A percentile compares a stretch with the other conserved stretches of the same genome.
Conservation (phyloP, 2,329 filamentous ascomycete species). For the Colletotrichum musae region DNA sequence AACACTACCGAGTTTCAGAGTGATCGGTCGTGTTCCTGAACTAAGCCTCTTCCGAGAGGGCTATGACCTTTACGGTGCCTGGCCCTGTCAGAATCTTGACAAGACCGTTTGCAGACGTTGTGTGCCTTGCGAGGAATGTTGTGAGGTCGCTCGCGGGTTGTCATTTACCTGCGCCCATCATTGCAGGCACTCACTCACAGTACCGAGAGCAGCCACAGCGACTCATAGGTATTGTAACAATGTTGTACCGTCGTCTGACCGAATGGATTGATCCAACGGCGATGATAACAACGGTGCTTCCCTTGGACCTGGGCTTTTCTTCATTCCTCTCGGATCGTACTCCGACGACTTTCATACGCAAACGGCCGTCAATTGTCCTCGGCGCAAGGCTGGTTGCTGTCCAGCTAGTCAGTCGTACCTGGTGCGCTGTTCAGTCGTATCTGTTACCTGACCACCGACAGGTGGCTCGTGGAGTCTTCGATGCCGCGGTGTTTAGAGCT, state of each 20-base stretch:
- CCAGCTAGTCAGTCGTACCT: neutral
- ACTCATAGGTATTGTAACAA: neutral
- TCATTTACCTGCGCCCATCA: neutral
- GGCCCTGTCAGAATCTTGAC: slow-evolving; percentile 28
- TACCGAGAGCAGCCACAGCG: too few relatives aligned
- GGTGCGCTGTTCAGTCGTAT: slow-evolving; percentile 2
- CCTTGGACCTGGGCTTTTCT: neutral
- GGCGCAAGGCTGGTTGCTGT: neutral
- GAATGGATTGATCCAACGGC: neutral
- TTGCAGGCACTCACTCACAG: neutral
- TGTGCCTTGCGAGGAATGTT: neutral
- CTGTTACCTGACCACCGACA: neutral
- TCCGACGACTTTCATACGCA: neutral
- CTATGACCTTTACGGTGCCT: neutral
- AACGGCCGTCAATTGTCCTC: slow-evolving; percentile 7
- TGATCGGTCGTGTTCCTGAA: slow-evolving; percentile 39
- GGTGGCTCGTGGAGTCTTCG: slow-evolving; percentile 1
- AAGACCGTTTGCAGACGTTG: neutral
- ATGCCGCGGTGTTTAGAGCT: slow-evolving; percentile 13
- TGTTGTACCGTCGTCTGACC: neutral
- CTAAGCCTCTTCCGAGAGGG: slow-evolving; percentile 28
- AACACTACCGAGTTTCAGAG: slow-evolving; percentile 42
- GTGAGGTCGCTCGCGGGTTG: neutral
- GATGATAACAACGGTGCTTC: neutral
- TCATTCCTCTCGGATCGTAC: neutral